These are phyloP conservation scores for Lecanicillium sp. DNA, from an alignment of 2,329 filamentous ascomycete genomes.

Conservation along the genomic window DNA sequence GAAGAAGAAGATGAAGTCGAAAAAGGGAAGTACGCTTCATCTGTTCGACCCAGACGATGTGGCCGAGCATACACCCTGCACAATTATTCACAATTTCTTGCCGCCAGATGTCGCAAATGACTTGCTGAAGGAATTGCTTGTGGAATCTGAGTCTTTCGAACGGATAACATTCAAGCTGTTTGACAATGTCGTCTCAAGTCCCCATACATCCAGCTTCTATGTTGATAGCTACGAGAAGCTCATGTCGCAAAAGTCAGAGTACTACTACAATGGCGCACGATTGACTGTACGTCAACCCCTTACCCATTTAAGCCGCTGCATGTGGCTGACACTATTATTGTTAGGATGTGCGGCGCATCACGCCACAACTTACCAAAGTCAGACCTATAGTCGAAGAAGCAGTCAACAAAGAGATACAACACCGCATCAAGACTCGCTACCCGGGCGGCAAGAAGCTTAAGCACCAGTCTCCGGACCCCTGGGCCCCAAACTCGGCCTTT, in stretches of 20 bases:
- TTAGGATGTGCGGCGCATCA: conserved; percentile 69
- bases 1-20: conserved; percentile 54
- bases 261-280: conserved; percentile 75
- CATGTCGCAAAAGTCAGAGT: conserved; percentile 66
- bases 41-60: conserved; percentile 78
- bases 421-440: conserved; percentile 63
- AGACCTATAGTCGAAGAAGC: conserved; percentile 63
- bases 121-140: conserved; percentile 68
- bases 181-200: conserved; percentile 76
- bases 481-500: conserved; percentile 85
- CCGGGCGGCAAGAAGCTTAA: conserved; percentile 66
- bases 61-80: conserved; percentile 78
- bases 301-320: neutral
- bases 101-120: conserved; percentile 63
- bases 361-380: conserved; percentile 65
- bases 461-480: conserved; percentile 66
- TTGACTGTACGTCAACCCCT: conserved; percentile 44
- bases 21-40: conserved; percentile 76
- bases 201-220: conserved; percentile 79
- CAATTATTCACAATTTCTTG: conserved; percentile 87
- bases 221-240: conserved; percentile 69
- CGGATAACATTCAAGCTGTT: conserved; percentile 77
- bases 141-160: conserved; percentile 65
- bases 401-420: conserved; percentile 72
- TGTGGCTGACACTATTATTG: neutral